Evolutionary conservation across 2,329 filamentous ascomycete species (phyloP).

Genomic region (Aspergillus sp.): DNA sequence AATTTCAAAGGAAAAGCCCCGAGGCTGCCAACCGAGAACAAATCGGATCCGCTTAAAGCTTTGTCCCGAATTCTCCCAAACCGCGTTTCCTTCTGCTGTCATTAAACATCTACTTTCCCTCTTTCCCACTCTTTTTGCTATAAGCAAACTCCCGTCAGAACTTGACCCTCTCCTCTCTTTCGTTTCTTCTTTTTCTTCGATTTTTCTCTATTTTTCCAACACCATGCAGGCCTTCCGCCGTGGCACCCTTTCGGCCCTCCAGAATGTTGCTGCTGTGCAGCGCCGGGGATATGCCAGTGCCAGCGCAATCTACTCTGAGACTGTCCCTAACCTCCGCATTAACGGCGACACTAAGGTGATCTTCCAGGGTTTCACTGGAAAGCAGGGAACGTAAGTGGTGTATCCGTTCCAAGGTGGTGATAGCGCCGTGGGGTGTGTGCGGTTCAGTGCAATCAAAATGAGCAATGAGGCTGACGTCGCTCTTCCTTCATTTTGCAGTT

Average conservation of each 20-base stretch:
- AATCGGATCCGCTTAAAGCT: slow-evolving; percentile 32
- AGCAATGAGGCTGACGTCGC: slow-evolving; percentile 25
- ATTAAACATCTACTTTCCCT: slow-evolving; percentile 1
- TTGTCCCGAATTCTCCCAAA: slow-evolving; percentile 29
- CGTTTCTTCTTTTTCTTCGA: slow-evolving; percentile 10
- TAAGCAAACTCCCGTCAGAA: slow-evolving; percentile 3
- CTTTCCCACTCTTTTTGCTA: slow-evolving; percentile 9
- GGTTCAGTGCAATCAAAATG: neutral
- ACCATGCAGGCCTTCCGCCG: slow-evolving; percentile 79
- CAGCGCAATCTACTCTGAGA: slow-evolving; percentile 63
- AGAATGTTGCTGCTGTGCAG: slow-evolving; percentile 53
- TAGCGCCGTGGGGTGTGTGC: neutral
- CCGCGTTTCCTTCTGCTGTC: slow-evolving; percentile 14
- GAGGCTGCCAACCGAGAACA: slow-evolving; percentile 21
- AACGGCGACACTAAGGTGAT: slow-evolving; percentile 89
- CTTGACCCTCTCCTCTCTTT: slow-evolving; percentile 6
- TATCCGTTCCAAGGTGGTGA: neutral
- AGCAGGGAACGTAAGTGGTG: slow-evolving; percentile 80
- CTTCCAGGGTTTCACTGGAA: slow-evolving; percentile 95
- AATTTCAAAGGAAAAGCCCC: slow-evolving; percentile 5
- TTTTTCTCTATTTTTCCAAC: slow-evolving; percentile 12
- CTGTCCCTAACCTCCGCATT: slow-evolving; percentile 82
- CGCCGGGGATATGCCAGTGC: slow-evolving; percentile 69
- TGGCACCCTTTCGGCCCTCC: slow-evolving; percentile 63
- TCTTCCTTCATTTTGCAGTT: slow-evolving; percentile 49